Evolutionary conservation across 129 eudicot genomes (phyloP).

Genomic region (Heracleum sosnowskyi): DNA sequence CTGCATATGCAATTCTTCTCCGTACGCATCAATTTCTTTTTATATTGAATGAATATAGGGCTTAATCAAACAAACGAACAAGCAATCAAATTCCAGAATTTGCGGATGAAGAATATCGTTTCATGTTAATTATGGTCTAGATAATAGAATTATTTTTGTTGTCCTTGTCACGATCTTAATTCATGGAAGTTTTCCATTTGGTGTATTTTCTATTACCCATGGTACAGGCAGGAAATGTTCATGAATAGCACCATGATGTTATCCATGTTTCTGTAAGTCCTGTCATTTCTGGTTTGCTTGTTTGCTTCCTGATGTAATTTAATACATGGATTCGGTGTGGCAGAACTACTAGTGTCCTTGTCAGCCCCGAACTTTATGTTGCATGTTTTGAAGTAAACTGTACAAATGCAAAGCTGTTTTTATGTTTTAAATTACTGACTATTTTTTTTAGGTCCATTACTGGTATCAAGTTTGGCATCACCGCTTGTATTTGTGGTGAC

Average conservation of each 20-base stretch:
- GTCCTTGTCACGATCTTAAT: background rate
- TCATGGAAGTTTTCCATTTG: background rate
- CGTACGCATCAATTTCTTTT: background rate
- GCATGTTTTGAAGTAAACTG: background rate
- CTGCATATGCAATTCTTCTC: background rate
- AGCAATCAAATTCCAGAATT: background rate
- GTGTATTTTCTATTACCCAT: background rate
- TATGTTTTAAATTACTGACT: background rate
- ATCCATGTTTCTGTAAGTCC: background rate
- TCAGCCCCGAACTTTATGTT: background rate
- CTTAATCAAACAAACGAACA: background rate
- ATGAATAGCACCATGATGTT: slow-evolving; percentile 1
- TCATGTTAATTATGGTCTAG: background rate
- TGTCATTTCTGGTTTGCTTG: background rate
- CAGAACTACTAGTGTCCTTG: background rate
- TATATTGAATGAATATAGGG: background rate
- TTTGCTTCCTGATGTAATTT: background rate
- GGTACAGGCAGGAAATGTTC: background rate
- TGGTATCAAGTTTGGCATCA: slow-evolving; percentile 69
- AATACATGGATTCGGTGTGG: background rate
- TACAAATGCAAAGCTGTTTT: background rate
- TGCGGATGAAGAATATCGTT: background rate
- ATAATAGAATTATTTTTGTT: background rate
- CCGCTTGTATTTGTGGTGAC: slow-evolving; percentile 48
- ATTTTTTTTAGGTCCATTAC: slow-evolving; percentile 45